These are phyloP conservation scores for Neurospora tetrasperma DNA, from an alignment of 495 filamentous ascomycete species.

Conservation along the genomic window DNA sequence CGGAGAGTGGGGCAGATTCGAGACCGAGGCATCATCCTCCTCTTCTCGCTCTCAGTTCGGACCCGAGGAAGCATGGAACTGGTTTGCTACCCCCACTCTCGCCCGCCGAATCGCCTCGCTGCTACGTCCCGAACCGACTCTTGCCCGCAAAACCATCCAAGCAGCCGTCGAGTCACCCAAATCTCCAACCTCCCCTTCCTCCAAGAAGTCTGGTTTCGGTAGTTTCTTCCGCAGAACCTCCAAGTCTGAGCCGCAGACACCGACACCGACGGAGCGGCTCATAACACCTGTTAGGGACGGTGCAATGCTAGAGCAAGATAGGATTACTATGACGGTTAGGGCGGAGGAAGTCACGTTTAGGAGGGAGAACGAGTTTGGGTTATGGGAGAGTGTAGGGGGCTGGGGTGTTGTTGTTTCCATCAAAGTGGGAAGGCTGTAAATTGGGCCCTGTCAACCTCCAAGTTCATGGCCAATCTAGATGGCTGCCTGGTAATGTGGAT, in stretches of 20 bases:
- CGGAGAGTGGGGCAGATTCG: not conserved
- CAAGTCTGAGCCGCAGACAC: not conserved
- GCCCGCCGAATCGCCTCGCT: not conserved
- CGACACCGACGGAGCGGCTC: not conserved
- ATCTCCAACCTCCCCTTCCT: not conserved
- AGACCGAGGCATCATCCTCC: not conserved
- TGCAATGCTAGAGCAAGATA: slow-evolving; percentile 4
- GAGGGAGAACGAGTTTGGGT: slow-evolving; percentile 41
- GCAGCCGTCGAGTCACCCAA: not conserved
- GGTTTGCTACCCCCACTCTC: not conserved
- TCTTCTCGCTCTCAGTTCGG: not conserved
- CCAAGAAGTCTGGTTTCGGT: not conserved
- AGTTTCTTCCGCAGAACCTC: not conserved
- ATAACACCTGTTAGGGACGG: not conserved
- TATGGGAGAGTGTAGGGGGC: slow-evolving; percentile 41
- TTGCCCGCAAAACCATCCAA: not conserved
- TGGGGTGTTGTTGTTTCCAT: slow-evolving; percentile 39
- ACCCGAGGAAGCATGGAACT: not conserved
- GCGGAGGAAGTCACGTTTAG: slow-evolving; percentile 44
- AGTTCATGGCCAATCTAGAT: not conserved
- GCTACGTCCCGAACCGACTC: not conserved
- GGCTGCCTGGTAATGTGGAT: not conserved
- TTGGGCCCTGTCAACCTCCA: not conserved
- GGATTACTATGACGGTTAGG: slow-evolving; percentile 29
- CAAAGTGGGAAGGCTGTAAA: not conserved